Percentiles rank a stretch among this genome's conserved stretches.
Conservation (phyloP, 352 stramenopile species). For the Globisporangium viniferum region DNA sequence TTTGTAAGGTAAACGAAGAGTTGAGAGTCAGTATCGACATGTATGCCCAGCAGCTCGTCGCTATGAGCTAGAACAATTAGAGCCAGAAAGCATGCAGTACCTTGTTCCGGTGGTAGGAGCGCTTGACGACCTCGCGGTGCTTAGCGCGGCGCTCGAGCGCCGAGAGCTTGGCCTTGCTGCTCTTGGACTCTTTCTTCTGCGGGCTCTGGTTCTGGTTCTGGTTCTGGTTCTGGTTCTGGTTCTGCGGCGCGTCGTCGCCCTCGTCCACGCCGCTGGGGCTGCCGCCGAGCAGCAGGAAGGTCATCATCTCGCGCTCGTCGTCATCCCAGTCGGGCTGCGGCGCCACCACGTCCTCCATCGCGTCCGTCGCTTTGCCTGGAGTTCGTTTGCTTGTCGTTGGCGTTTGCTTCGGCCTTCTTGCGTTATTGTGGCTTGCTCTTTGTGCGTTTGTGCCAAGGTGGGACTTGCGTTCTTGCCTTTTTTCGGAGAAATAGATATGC, state of each 20-base stretch:
- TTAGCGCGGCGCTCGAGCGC: slow-evolving; percentile 48
- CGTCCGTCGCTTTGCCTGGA: neutral
- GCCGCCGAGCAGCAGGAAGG: slow-evolving; percentile 12
- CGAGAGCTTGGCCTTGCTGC: slow-evolving; percentile 34
- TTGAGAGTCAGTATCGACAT: neutral
- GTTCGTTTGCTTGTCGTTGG: neutral
- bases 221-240: neutral
- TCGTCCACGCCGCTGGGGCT: slow-evolving; percentile 15
- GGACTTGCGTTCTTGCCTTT: neutral
- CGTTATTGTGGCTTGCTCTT: neutral
- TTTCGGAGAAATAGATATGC: too few relatives aligned
- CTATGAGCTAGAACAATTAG: neutral
- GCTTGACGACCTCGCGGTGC: slow-evolving; percentile 68
- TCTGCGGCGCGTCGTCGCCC: neutral
- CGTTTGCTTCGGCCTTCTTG: neutral
- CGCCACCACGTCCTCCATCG: slow-evolving; percentile 4
- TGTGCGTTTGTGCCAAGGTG: neutral
- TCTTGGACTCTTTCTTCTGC: neutral
- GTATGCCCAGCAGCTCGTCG: neutral
- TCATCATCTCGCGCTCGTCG: slow-evolving; percentile 17
- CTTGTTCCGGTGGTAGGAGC: slow-evolving; percentile 79
- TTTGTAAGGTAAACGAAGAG: neutral
- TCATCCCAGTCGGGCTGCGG: slow-evolving; percentile 15
- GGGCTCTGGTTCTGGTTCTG: neutral
- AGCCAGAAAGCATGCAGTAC: slow-evolving; percentile 17